Evolutionary conservation across 768 basidiomycete species (phyloP), one percentile per base, ranked within the genome.

Genomic region (Pleurotus citrinopileatus): DNA sequence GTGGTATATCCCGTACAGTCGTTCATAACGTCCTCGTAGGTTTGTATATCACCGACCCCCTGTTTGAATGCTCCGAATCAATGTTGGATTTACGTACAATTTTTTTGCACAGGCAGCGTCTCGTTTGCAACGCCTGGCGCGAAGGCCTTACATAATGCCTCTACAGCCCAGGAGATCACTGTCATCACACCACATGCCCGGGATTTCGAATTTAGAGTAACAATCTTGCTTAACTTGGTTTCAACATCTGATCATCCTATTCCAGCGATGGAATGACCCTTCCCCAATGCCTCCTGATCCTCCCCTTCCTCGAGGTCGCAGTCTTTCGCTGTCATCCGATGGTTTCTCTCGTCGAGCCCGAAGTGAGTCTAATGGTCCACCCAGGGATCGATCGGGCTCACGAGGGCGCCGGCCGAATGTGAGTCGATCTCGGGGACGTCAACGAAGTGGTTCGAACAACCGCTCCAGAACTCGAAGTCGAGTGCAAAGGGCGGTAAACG

Each of bases 151-250:
- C 87, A 91, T 62, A 90, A 85, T 61, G 87, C 86, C 13, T 89
- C 89, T 12, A 91, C 89, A 0, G 90, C 89, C 0, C 88, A 90
- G 67, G 89, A 91, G 69, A 82, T 91, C 57, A 82, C 82, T 17
- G 82, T 91, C 26, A 79, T 91, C 50, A 82, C 87, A 1, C 86
- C 87, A 29, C 70, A 67, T 23, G 77, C 79, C 4, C 66, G 71
- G 22, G 77, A 79, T 59, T 79, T 82, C 55, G 75, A 83, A 59
- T 79, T 79, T 63, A 71, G 77, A 56, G 82, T 83, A 60, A 61
- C 75, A 57, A 44, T 54, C 48, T 20, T 40, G 22, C 32, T 22
- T 42, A 29, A 34, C 43, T 5, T 46, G 42, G 34, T 20, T 53
- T 48, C 38, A 40, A 36, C 44, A 27, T 52, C 32, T 48, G 10